Percentiles rank a stretch among this genome's conserved stretches.
Evolutionary conservation across 768 basidiomycete genomes (phyloP).

Genomic region (Suillus variegatus): DNA sequence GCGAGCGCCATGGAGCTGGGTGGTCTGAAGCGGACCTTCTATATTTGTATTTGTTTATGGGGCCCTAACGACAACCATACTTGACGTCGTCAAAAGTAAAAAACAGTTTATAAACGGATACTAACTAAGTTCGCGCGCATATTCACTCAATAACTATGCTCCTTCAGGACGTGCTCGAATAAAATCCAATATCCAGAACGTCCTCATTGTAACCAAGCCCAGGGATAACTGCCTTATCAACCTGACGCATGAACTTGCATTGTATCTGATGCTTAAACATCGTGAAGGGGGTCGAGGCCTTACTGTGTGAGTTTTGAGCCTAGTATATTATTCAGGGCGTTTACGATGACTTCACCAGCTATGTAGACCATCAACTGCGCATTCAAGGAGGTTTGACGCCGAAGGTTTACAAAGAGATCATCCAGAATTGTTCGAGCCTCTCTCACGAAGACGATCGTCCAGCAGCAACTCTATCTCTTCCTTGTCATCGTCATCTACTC

Average conservation of each 20-base stretch:
- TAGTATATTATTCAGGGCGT: constrained; percentile 9
- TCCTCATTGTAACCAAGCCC: constrained; percentile 97
- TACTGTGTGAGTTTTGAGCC: constrained; percentile 65
- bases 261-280: constrained; percentile 94
- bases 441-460: constrained; percentile 74
- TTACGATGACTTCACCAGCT: constrained; percentile 47
- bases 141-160: no score
- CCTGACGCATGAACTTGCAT: constrained; percentile 88
- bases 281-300: constrained; percentile 71
- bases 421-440: constrained; percentile 84
- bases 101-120: no score
- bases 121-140: no score
- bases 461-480: constrained; percentile 66
- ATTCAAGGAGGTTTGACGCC: constrained; percentile 92
- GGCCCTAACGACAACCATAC: no score
- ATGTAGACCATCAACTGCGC: constrained; percentile 91
- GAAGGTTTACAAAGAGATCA: constrained; percentile 82
- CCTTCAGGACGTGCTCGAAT: no score
- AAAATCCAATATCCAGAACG: no score
- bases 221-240: constrained; percentile 95
- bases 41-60: no score
- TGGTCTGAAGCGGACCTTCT: no score
- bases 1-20: no score
- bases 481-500: constrained; percentile 44
- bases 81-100: no score